Percentiles rank a stretch among this genome's conserved stretches.
These are phyloP conservation scores for Fraxinus velutina DNA, from an alignment of 305 asterid species.

Conservation along the genomic window DNA sequence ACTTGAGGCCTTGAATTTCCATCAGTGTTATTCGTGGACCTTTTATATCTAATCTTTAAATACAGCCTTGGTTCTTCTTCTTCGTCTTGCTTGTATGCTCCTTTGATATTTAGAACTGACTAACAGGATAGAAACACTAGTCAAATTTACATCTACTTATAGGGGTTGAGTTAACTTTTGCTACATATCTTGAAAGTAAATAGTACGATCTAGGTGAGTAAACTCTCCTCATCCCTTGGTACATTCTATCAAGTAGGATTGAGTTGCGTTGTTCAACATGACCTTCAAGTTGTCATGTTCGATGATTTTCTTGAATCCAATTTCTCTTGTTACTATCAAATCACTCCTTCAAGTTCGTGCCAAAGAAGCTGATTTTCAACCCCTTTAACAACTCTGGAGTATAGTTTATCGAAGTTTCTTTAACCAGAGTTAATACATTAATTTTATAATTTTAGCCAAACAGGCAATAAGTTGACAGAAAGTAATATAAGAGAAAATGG, in stretches of 20 bases:
- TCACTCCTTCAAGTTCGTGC: background rate
- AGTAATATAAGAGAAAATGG: background rate
- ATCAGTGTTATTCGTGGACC: slow-evolving; percentile 29
- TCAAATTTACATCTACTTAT: background rate
- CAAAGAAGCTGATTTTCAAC: background rate
- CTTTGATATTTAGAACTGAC: background rate
- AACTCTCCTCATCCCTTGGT: background rate
- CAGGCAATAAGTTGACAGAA: background rate
- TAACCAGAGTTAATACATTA: background rate
- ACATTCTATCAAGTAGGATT: too few relatives aligned
- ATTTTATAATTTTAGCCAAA: background rate
- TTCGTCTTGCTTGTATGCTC: background rate
- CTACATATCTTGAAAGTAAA: background rate
- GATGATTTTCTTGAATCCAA: background rate
- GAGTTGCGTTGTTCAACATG: background rate
- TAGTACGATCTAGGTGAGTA: background rate
- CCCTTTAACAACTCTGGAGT: background rate
- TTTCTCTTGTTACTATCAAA: background rate
- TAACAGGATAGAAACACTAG: background rate
- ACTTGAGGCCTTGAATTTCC: slow-evolving; percentile 31
- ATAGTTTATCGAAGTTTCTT: background rate
- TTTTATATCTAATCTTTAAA: slow-evolving; percentile 22
- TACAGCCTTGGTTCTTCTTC: background rate
- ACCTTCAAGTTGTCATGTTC: background rate
- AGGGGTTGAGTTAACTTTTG: background rate